Evolutionary conservation across 139 green algal species (phyloP).

Genomic region (Volvox reticuliferus): DNA sequence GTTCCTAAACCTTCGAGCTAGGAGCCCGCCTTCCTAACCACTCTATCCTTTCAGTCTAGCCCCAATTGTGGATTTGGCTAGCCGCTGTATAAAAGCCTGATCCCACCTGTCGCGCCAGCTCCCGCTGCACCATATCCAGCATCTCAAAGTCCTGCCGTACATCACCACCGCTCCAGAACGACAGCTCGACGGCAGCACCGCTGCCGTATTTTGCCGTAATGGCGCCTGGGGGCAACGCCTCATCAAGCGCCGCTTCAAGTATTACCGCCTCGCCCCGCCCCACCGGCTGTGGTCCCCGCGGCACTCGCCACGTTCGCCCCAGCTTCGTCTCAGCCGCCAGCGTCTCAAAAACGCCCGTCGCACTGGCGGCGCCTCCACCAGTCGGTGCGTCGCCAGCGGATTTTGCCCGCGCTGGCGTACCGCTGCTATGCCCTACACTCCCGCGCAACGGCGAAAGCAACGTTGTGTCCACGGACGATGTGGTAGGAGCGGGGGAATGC

Average conservation of each 20-base stretch:
- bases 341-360: background rate
- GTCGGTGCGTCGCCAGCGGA: slow-evolving; percentile 4
- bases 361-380: background rate
- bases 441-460: background rate
- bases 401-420: background rate
- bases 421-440: background rate
- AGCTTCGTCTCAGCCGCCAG: slow-evolving; percentile 26
- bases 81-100: background rate
- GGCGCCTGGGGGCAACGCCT: slow-evolving; percentile 55
- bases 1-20: too few relatives aligned
- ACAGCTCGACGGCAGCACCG: background rate
- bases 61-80: background rate
- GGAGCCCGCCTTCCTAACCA: too few relatives aligned
- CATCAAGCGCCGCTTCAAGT: slow-evolving; percentile 61
- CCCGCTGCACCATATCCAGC: slow-evolving; percentile 59
- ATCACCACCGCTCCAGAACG: slow-evolving; percentile 34
- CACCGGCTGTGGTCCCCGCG: slow-evolving; percentile 33
- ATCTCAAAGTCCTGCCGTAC: slow-evolving; percentile 60
- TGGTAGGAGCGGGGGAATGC: background rate
- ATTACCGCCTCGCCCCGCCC: slow-evolving; percentile 61
- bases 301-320: slow-evolving; percentile 6
- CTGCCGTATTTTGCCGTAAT: slow-evolving; percentile 58
- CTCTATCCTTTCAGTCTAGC: too few relatives aligned
- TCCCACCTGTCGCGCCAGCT: slow-evolving; percentile 63
- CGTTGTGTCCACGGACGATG: background rate